Conservation (phyloP, 179 eudicot genomes). For the Silene noctiflora region DNA sequence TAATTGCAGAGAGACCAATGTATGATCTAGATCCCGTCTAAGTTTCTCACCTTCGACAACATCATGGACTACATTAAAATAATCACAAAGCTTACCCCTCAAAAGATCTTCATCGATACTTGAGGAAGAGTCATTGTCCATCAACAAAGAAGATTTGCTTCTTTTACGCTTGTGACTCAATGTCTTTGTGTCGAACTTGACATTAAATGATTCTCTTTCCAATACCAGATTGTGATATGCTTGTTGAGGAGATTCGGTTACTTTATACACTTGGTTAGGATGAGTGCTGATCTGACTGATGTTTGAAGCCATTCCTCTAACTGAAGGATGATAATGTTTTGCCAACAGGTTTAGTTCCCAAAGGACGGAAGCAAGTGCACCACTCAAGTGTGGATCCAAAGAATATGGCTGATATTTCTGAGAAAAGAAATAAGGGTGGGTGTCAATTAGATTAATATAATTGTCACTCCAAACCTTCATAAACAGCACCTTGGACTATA, state of each 20-base stretch:
- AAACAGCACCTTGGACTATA: too few species aligned
- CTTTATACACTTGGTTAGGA: conserved; percentile 53
- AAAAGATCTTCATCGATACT: conserved; percentile 48
- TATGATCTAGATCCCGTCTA: conserved; percentile 51
- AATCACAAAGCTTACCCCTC: conserved; percentile 60
- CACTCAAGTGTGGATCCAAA: conserved; percentile 80
- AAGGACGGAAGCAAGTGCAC: conserved; percentile 91
- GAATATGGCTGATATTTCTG: conserved; percentile 88
- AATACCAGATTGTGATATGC: conserved; percentile 58
- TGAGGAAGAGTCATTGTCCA: conserved; percentile 10
- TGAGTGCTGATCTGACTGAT: conserved; percentile 51
- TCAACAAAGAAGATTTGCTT: conserved; percentile 27
- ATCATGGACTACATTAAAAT: conserved; percentile 56
- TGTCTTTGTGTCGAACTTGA: conserved; percentile 40
- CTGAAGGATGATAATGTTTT: conserved; percentile 81
- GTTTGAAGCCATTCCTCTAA: conserved; percentile 62
- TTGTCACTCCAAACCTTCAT: too few species aligned
- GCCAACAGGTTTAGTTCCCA: conserved; percentile 85
- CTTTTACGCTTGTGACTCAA: conserved; percentile 46
- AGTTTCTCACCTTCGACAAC: conserved; percentile 61
- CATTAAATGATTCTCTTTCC: conserved; percentile 47
- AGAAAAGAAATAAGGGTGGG: conserved; percentile 6
- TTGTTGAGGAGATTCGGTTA: conserved; percentile 66
- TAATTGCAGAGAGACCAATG: conserved; percentile 39
- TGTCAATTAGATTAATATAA: not conserved